A percentile compares a stretch with the other conserved stretches of the same genome.
These are phyloP conservation scores for Crataegus laevigata DNA, from an alignment of 306 rosid genomes.

Conservation along the genomic window DNA sequence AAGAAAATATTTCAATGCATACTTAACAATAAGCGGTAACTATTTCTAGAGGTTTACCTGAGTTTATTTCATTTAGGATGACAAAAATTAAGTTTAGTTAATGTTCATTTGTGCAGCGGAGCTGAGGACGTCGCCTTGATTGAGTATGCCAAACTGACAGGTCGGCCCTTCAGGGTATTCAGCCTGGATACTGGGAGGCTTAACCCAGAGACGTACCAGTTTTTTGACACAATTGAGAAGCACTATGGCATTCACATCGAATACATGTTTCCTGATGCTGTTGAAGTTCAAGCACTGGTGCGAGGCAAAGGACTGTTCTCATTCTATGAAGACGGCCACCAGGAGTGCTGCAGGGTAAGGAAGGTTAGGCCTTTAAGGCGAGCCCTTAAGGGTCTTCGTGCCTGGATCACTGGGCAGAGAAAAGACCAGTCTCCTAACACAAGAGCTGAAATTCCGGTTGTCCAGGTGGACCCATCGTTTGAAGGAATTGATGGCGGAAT, in stretches of 20 bases:
- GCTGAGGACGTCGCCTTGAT: slow-evolving; percentile 92
- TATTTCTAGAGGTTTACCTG: background rate
- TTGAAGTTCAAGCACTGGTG: slow-evolving; percentile 91
- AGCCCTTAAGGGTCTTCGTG: slow-evolving; percentile 80
- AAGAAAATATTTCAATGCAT: no score
- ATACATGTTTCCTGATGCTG: slow-evolving; percentile 85
- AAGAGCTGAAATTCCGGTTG: slow-evolving; percentile 69
- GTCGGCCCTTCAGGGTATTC: slow-evolving; percentile 77
- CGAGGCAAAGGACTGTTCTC: slow-evolving; percentile 83
- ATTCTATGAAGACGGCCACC: slow-evolving; percentile 96
- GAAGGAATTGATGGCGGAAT: slow-evolving; percentile 80
- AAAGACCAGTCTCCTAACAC: slow-evolving; percentile 93
- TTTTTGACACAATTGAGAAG: slow-evolving; percentile 74
- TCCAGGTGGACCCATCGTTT: slow-evolving; percentile 76
- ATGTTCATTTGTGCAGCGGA: slow-evolving; percentile 49
- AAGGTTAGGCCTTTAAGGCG: slow-evolving; percentile 91
- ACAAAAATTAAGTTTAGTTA: background rate
- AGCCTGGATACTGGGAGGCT: slow-evolving; percentile 88
- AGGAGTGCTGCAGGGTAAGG: slow-evolving; percentile 93
- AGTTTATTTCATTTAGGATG: background rate
- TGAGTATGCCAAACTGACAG: slow-evolving; percentile 93
- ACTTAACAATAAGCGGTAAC: background rate
- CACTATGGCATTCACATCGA: slow-evolving; percentile 81
- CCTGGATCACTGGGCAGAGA: slow-evolving; percentile 92
- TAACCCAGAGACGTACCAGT: slow-evolving; percentile 76